A percentile compares a stretch with the other conserved stretches of the same genome.
Evolutionary conservation across 1,284 basidiomycete species (phyloP).

Genomic region (Ceratorhiza oryzae-sativae): DNA sequence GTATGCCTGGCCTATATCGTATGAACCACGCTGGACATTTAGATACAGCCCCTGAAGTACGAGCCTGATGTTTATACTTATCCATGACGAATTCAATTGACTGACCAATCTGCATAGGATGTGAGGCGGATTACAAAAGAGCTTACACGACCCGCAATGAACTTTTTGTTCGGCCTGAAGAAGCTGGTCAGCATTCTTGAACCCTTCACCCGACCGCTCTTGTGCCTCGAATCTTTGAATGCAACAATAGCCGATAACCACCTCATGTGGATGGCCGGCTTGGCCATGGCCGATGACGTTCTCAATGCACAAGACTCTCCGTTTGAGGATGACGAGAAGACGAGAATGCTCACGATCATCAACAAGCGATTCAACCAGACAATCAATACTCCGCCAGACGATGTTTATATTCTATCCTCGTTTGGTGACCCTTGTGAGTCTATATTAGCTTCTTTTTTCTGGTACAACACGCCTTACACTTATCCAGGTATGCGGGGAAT

Average conservation of each 20-base stretch:
- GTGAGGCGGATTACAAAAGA: not conserved
- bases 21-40: not conserved
- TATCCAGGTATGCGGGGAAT: slow-evolving; percentile 9
- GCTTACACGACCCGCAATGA: not conserved
- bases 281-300: slow-evolving; percentile 45
- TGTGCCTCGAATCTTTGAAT: slow-evolving; percentile 50
- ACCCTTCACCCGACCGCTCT: slow-evolving; percentile 46
- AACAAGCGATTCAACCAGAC: slow-evolving; percentile 47
- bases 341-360: slow-evolving; percentile 46
- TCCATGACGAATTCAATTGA: not conserved
- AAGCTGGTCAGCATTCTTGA: slow-evolving; percentile 46
- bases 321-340: not conserved
- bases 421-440: slow-evolving; percentile 49
- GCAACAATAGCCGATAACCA: slow-evolving; percentile 51
- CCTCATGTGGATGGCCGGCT: slow-evolving; percentile 51
- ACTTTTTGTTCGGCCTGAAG: slow-evolving; percentile 33
- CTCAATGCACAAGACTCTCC: slow-evolving; percentile 37
- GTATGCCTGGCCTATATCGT: slow-evolving; percentile 2
- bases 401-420: slow-evolving; percentile 48
- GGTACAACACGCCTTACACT: not conserved
- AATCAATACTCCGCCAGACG: slow-evolving; percentile 47
- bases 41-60: not conserved
- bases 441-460: too few relatives aligned
- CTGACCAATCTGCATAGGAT: not conserved
- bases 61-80: too few relatives aligned